Evolutionary conservation across 73 alveolate species (phyloP), one percentile per base, ranked within the genome.

Genomic region (Paramecium sexaurelia): DNA sequence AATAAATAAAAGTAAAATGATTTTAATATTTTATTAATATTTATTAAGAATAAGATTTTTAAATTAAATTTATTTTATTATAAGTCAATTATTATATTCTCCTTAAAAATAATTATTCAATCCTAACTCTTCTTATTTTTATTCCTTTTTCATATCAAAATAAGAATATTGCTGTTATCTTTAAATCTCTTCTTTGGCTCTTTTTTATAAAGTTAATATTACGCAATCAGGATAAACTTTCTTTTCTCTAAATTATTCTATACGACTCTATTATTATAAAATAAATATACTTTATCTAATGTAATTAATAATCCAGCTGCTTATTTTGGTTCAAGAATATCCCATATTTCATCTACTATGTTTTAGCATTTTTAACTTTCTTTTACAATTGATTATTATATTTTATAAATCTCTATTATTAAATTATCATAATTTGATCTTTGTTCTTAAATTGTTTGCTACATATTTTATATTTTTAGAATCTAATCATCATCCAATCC

Each of bases 181-280:
- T 61, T 22, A 32, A 26, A 61, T 61, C 39, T 61, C 83, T 2
- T 61, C 83, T 22, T 78, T 78, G 11, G 90, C 90, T 11, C 55
- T 78, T 13, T 39, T 41, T 41, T 78, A 8, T 2, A 78, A 15
- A 9, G 90, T 78, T 24, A 29, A 19, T 3, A 78, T 78, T 29
- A 78, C 55, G 19, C 90, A 78, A 24, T 78, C 90, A 7, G 90
- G 90, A 78, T 78, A 78, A n/a, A 78, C 90, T 33, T 78, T 37
- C 36, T 78, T 78, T 20, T 56, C 90, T 24, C 55, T 78, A 22
- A 78, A 40, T 78, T 78, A 78, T 78, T 78, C 90, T 6, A 78
- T 36, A 3, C 90, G 43, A 41, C 39, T 78, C 90, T 78, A 27
- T 73, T 40, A 41, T 78, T 13, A 41, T 1, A 40, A 13, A 78